Conservation (phyloP, 352 stramenopile genomes). For the Pythium phragmiticola region DNA sequence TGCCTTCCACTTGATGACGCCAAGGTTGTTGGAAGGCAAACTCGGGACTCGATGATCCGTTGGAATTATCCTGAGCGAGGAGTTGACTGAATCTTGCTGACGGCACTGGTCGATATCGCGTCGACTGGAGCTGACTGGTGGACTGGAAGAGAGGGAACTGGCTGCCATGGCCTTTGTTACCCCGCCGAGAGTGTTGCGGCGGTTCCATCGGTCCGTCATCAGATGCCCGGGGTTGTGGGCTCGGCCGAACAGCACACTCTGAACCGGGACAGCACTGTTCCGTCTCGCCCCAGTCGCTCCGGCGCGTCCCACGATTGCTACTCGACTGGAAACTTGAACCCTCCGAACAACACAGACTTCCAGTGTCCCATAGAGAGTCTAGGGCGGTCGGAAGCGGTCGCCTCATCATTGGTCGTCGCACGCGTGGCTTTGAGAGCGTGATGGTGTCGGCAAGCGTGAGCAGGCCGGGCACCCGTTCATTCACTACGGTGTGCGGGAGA, state of each 20-base stretch:
- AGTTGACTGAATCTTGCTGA: neutral
- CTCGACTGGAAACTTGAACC: neutral
- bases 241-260: neutral
- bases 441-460: constrained; percentile 6
- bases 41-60: neutral
- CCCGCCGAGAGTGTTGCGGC: neutral
- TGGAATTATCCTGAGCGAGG: neutral
- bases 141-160: neutral
- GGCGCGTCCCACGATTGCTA: neutral
- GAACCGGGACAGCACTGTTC: neutral
- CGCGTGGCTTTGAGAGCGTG: neutral
- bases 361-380: neutral
- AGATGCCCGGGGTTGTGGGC: neutral
- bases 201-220: neutral
- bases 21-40: neutral
- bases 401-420: neutral
- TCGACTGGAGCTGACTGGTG: neutral
- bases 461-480: neutral
- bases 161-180: neutral
- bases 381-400: neutral
- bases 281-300: neutral
- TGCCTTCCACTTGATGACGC: too few species aligned
- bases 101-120: neutral
- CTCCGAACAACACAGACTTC: neutral
- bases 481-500: neutral